phyloP scores from a whole-genome alignment of 345 rosid genomes.

The Populus nigra region DNA sequence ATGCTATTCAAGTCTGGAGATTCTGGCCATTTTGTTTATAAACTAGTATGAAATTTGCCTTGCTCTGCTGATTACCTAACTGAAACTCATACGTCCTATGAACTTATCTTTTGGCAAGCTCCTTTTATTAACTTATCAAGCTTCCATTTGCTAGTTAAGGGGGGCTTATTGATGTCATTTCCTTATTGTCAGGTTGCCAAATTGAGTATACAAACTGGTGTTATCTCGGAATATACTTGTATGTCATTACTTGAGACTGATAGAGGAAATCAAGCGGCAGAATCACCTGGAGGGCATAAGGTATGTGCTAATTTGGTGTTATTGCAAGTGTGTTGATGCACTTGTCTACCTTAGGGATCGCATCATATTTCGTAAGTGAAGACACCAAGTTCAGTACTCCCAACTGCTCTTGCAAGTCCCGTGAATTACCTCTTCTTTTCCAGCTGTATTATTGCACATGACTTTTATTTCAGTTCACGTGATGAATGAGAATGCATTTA shows the following conservation, averaged over 20 bases:
- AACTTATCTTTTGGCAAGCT: too few species aligned
- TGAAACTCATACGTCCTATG: neutral
- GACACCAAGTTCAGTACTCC: too few species aligned
- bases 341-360: neutral
- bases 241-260: conserved; percentile 55
- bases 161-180: neutral
- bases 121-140: neutral
- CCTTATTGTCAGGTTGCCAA: conserved; percentile 52
- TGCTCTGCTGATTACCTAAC: neutral
- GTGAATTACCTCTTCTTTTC: too few species aligned
- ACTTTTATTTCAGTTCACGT: neutral
- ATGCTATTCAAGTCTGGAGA: too few species aligned
- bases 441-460: too few species aligned
- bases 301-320: conserved; percentile 26
- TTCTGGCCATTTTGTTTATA: too few species aligned
- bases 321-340: neutral
- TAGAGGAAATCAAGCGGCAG: conserved; percentile 36
- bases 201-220: conserved; percentile 56
- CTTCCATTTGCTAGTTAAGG: neutral
- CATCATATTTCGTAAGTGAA: too few species aligned
- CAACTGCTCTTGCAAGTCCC: too few species aligned
- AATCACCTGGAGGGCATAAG: conserved; percentile 33
- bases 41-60: neutral
- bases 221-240: conserved; percentile 67
- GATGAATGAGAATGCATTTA: neutral